A percentile compares a stretch with the other conserved stretches of the same genome.
These are phyloP conservation scores for Ophiostoma novo-ulmi DNA, from an alignment of 2,329 filamentous ascomycete species.

Conservation along the genomic window DNA sequence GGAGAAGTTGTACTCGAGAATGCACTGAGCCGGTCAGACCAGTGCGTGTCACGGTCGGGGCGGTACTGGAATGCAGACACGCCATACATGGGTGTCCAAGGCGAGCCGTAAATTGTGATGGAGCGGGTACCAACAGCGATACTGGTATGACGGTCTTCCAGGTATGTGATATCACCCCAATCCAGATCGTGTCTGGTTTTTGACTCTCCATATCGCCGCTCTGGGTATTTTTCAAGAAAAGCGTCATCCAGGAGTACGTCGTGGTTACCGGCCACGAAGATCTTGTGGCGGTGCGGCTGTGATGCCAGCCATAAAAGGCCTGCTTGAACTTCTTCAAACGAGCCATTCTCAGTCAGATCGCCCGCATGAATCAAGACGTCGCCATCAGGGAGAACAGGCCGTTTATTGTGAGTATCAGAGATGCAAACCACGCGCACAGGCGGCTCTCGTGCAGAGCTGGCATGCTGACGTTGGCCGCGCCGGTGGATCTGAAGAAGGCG, in stretches of 20 bases:
- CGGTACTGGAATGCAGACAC: conserved; percentile 31
- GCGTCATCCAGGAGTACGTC: conserved; percentile 26
- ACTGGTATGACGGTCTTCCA: conserved; percentile 25
- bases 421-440: conserved; percentile 33
- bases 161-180: conserved; percentile 29
- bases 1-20: neutral
- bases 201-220: conserved; percentile 26
- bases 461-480: neutral
- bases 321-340: conserved; percentile 37
- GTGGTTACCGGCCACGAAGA: conserved; percentile 34
- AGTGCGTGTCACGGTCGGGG: conserved; percentile 23
- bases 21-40: conserved; percentile 22
- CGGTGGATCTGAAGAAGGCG: neutral
- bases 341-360: conserved; percentile 39
- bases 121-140: conserved; percentile 6
- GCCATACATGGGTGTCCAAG: conserved; percentile 30
- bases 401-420: conserved; percentile 40
- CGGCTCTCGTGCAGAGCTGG: neutral
- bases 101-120: conserved; percentile 29
- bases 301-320: conserved; percentile 35
- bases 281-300: conserved; percentile 36
- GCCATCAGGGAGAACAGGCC: conserved; percentile 31
- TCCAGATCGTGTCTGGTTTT: conserved; percentile 26
- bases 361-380: conserved; percentile 42
- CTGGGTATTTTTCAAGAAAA: conserved; percentile 13